Evolutionary conservation across 495 filamentous ascomycete genomes (phyloP), one percentile per base, ranked within the genome.

Genomic region (Aspergillus panamensis): DNA sequence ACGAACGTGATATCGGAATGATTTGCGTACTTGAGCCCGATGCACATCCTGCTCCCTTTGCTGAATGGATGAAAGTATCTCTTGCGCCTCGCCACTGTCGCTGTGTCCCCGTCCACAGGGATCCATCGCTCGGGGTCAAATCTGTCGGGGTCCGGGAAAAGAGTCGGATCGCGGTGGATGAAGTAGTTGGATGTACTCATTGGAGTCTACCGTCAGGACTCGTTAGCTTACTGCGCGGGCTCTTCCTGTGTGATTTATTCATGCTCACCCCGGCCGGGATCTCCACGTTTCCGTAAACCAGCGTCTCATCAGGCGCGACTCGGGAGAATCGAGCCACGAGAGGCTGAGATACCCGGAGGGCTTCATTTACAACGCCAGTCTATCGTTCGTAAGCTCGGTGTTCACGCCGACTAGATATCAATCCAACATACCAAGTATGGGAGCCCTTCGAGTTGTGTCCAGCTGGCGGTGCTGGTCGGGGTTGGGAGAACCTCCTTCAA

Each of bases 121-220:
- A 82, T 62, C 78, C 79, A 85, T 19, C 82, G 73, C 21, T 80
- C 73, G 0, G 82, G 82, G 10, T 68, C 57, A 59, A 80, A 83
- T 9, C 58, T 64, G 5, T 74, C 59, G 1, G 79, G 71, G 2
- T 79, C 59, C 0, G 79, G 77, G 58, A 80, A 84, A 16, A 82
- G 51, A 2, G 60, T 66, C 29, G 76, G 61, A 54, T 82, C 68
- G 51, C 69, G 72, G 57, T 82, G 81, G 8, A 78, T 69, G 57
- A 77, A 72, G 59, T 73, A 74, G 9, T 71, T 66, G 8, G 73
- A 75, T 64, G 79, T 79, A 42, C 75, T 74, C 32, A 84, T 69
- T 0, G 79, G 47, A 0, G 60, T 59, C 60, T 62, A 72, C 25
- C 1, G 1, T 64, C 62, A 29, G 67, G 62, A 19, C 8, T 43